Evolutionary conservation across 306 rosid genomes (phyloP), one percentile per base, ranked within the genome.

Genomic region (Prunus kanzakura): DNA sequence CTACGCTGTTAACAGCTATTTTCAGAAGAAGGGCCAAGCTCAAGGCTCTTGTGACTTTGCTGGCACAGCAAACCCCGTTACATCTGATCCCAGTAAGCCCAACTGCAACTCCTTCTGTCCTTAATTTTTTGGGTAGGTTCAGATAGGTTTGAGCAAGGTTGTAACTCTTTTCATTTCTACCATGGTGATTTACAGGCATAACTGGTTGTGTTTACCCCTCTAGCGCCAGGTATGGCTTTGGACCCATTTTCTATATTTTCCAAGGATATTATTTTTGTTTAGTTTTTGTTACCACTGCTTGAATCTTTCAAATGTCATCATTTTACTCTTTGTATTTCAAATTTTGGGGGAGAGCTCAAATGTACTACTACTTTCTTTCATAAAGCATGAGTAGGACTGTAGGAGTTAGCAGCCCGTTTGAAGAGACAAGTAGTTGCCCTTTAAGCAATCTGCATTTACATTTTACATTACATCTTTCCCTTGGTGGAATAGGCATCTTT

Each of bases 1-100:
- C 82, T 93, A 77, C 45, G 98, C 98, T n/a, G 90, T 89, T 2
- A 93, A 93, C 72, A 93, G 98, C 86, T 93, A 73, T 41, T 93
- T 86, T 84, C 98, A 93, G 15, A 89, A 18, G 82, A 93, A 91
- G 76, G 93, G 94, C 38, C 98, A 91, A 80, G 65, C 69, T 10
- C 72, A 13, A 10, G 91, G 89, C 9, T 16, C 98, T n/a, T 93
- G 98, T 76, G 98, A 90, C n/a, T 93, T 93, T 73, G 70, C 94
- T 9, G 94, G 91, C 77, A 69, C 93, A 0, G 96, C 98, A 8
- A 35, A 80, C 46, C 29, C 76, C 45, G 20, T 63, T 54, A 0
- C 90, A 54, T 38, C 93, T 75, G 89, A 93, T 87, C 98, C 98
- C 32, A 93, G 98, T 93, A 76, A 86, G 81, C 45, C 14, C 29